Evolutionary conservation across 805 yeast species (phyloP).

Genomic region (Candida piceae): DNA sequence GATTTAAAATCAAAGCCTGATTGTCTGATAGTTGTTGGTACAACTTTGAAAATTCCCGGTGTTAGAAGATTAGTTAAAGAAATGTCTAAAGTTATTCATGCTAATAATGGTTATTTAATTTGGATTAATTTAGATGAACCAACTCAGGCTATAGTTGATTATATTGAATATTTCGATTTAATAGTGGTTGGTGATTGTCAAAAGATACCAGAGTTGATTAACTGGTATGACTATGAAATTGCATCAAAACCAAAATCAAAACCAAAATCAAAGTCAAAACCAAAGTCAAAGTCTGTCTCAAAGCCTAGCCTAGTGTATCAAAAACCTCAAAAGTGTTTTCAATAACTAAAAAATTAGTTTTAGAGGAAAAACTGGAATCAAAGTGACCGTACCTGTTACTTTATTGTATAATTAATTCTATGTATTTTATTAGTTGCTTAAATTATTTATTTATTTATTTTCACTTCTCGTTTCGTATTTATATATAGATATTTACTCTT

Average conservation of each 20-base stretch:
- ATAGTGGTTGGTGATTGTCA: conserved; percentile 66
- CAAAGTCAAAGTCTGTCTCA: background rate
- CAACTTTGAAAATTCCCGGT: conserved; percentile 78
- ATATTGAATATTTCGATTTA: conserved; percentile 50
- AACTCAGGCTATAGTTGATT: conserved; percentile 41
- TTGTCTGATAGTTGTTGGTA: conserved; percentile 76
- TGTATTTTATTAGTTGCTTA: too few species aligned
- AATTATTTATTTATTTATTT: too few species aligned
- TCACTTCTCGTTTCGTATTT: background rate
- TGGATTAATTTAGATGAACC: conserved; percentile 61
- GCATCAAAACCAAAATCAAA: background rate
- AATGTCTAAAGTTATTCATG: conserved; percentile 51
- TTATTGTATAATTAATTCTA: too few species aligned
- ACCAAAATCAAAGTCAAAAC: background rate
- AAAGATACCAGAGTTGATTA: conserved; percentile 35
- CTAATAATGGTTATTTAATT: conserved; percentile 52
- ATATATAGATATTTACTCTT: background rate
- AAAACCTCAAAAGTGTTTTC: too few species aligned
- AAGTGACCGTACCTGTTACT: too few species aligned
- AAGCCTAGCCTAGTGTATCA: too few species aligned
- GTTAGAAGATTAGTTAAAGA: conserved; percentile 58
- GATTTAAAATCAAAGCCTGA: conserved; percentile 70
- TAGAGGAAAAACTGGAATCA: too few species aligned
- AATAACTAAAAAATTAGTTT: too few species aligned
- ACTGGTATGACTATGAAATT: conserved; percentile 14